Evolutionary conservation across 352 stramenopile genomes (phyloP).

Genomic region (Pythium vanterpoolii): DNA sequence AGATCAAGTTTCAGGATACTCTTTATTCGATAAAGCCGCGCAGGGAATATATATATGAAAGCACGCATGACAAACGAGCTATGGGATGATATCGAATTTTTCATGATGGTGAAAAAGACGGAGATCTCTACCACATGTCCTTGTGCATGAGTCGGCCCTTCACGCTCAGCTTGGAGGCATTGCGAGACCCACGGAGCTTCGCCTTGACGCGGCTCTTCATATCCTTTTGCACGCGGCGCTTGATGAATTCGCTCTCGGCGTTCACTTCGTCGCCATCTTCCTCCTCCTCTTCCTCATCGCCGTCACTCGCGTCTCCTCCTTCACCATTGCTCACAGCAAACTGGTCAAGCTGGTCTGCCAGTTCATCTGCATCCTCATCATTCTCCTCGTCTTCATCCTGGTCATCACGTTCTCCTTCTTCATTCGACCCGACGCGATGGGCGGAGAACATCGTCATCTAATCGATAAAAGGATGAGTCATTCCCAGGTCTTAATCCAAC

Average conservation of each 20-base stretch:
- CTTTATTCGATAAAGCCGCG: conserved; percentile 14
- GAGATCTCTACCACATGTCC: conserved; percentile 43
- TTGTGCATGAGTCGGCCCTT: conserved; percentile 86
- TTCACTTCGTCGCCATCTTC: conserved; percentile 36
- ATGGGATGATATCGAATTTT: not conserved
- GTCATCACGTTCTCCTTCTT: conserved; percentile 36
- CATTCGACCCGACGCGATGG: conserved; percentile 42
- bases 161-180: conserved; percentile 81
- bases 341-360: conserved; percentile 38
- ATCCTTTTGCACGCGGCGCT: conserved; percentile 76
- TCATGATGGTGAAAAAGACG: too few relatives aligned
- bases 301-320: conserved; percentile 10
- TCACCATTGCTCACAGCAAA: conserved; percentile 30
- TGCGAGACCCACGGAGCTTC: conserved; percentile 59
- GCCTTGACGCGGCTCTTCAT: conserved; percentile 54
- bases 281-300: conserved; percentile 8
- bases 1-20: conserved; percentile 23
- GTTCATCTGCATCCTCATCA: conserved; percentile 28
- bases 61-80: not conserved
- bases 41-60: conserved; percentile 25
- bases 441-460: conserved; percentile 84
- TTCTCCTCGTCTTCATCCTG: conserved; percentile 31
- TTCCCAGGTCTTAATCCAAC: too few relatives aligned
- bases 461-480: not conserved
- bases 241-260: conserved; percentile 71